phyloP scores from a whole-genome alignment of 371 early-diverging fungal genomes.

The Apophysomyces elegans region DNA sequence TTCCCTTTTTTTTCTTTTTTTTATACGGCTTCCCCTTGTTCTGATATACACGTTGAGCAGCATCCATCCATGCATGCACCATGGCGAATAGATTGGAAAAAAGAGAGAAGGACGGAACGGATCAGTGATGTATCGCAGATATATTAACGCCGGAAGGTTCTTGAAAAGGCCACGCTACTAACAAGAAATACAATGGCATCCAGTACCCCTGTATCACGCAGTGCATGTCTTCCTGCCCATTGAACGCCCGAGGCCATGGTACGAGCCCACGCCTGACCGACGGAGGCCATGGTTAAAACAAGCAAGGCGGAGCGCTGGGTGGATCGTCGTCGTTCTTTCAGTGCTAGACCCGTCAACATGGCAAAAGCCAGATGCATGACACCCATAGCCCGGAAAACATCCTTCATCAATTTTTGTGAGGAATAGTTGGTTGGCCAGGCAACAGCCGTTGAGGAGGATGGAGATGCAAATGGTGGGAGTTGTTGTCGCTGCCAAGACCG shows the following conservation, averaged over 20 bases:
- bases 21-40: too few species aligned
- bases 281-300: constrained; percentile 37
- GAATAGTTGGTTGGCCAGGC: constrained; percentile 18
- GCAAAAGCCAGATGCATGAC: constrained; percentile 44
- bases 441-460: background rate
- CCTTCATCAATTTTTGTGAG: constrained; percentile 25
- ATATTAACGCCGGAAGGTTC: constrained; percentile 18
- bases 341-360: constrained; percentile 29
- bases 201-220: constrained; percentile 18
- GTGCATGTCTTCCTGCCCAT: constrained; percentile 11
- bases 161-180: constrained; percentile 23
- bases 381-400: constrained; percentile 39
- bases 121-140: too few species aligned
- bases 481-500: constrained; percentile 11
- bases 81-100: too few species aligned
- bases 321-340: constrained; percentile 37
- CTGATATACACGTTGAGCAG: too few species aligned
- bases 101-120: too few species aligned
- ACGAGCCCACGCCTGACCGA: constrained; percentile 42
- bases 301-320: constrained; percentile 43
- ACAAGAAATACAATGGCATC: constrained; percentile 21
- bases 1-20: too few species aligned
- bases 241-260: constrained; percentile 6
- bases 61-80: too few species aligned
- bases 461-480: background rate